Conservation (phyloP, 2,329 filamentous ascomycete species). For the Dactylellina parvicollis region DNA sequence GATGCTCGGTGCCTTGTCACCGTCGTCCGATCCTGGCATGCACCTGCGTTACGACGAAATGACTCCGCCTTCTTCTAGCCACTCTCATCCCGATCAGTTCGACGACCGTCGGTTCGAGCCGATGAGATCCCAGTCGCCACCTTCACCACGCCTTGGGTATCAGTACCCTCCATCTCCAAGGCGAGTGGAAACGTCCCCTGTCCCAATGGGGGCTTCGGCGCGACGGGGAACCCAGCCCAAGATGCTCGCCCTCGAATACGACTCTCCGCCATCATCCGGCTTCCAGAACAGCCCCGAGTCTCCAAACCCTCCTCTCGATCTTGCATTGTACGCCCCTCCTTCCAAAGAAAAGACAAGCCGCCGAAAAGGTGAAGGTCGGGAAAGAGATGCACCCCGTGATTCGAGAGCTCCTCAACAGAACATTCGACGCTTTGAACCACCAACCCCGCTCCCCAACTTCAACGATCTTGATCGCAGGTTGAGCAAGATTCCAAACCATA, state of each 20-base stretch:
- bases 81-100: slow-evolving; percentile 51
- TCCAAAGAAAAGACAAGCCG: slow-evolving; percentile 44
- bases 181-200: slow-evolving; percentile 44
- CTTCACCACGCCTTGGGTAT: slow-evolving; percentile 49
- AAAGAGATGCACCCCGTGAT: slow-evolving; percentile 17
- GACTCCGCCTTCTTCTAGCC: slow-evolving; percentile 52
- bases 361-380: slow-evolving; percentile 34
- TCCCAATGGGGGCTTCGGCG: slow-evolving; percentile 31
- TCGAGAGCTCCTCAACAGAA: slow-evolving; percentile 30
- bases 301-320: slow-evolving; percentile 47
- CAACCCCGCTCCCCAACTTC: slow-evolving; percentile 34
- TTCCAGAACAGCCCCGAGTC: slow-evolving; percentile 52
- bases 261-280: slow-evolving; percentile 45
- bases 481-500: slow-evolving; percentile 39
- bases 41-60: slow-evolving; percentile 52
- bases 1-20: slow-evolving; percentile 49
- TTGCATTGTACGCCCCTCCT: slow-evolving; percentile 49
- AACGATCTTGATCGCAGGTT: slow-evolving; percentile 43
- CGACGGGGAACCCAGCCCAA: slow-evolving; percentile 47
- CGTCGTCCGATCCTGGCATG: slow-evolving; percentile 43
- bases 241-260: slow-evolving; percentile 50
- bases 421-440: slow-evolving; percentile 41
- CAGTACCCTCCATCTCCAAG: slow-evolving; percentile 47
- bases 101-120: slow-evolving; percentile 49
- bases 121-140: slow-evolving; percentile 47